A percentile compares a stretch with the other conserved stretches of the same genome.
Conservation (phyloP, 192 early-diverging fungal genomes). For the Backusella tuberculispora region DNA sequence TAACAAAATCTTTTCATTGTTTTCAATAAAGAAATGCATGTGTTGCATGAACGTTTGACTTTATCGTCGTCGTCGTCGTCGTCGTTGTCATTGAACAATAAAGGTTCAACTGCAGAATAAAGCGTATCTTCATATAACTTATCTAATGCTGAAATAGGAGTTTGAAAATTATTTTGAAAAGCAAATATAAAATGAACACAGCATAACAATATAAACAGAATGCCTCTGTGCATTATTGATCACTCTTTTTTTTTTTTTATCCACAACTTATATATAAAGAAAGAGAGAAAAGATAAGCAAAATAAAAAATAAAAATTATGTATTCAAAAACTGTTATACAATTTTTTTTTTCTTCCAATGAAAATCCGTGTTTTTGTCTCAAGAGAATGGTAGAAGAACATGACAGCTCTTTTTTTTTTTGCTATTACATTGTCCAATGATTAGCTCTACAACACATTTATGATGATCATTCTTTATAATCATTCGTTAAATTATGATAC, state of each 20-base stretch:
- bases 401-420: not conserved
- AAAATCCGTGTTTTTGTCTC: not conserved
- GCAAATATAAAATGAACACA: not conserved
- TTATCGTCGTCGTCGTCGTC: not conserved
- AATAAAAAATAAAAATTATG: not conserved
- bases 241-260: too few species aligned
- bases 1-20: conserved; percentile 16
- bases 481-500: too few species aligned
- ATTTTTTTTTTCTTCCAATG: not conserved
- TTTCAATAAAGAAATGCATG: conserved; percentile 1
- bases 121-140: not conserved
- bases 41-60: not conserved
- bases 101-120: not conserved
- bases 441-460: not conserved
- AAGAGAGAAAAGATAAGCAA: not conserved
- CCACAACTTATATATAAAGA: too few species aligned
- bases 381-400: not conserved
- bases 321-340: not conserved
- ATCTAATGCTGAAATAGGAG: not conserved
- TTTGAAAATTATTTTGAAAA: not conserved
- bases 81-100: not conserved
- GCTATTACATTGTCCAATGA: not conserved
- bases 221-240: not conserved
- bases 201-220: not conserved
- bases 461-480: too few species aligned